Evolutionary conservation across 1,284 basidiomycete species (phyloP), one percentile per base, ranked within the genome.

Genomic region (Cutaneotrichosporon sp.): DNA sequence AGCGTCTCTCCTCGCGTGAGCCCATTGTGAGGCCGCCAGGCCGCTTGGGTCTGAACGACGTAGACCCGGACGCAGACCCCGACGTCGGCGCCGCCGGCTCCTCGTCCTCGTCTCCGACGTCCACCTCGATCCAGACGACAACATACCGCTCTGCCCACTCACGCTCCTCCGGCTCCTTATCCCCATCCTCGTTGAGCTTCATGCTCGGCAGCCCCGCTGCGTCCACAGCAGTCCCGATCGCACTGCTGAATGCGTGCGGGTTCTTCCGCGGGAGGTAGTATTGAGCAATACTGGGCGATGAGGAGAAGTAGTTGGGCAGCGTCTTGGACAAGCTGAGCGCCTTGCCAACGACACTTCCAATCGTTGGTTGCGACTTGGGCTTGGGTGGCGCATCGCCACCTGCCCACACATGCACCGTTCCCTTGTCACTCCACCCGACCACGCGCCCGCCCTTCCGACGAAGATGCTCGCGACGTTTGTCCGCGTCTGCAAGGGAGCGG

Each of bases 261-360:
- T 71, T 75, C 51, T 74, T 75, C 11, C 71, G 65, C 1, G 92
- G 93, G 61, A 97, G 87, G 43, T 88, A 83, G 73, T 90, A 97
- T 64, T 91, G 88, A 16, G 90, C 90, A 65, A 90, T 89, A 0
- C 91, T 94, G 84, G 91, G 91, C 67, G 90, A 85, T 9, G 90
- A 93, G 61, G 85, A 85, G 67, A 97, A 93, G 73, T 96, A 94
- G 64, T 88, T 90, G 14, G 91, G 92, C 19, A 94, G 79, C 1
- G 29, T 35, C 42, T 44, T 44, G 41, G 41, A 43, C 3, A 44
- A 19, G 6, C 85, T 86, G 16, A 93, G 72, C 63, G 84, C 90
- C 3, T 86, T 83, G 14, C 84, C 80, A 32, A 92, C 72, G 2
- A 85, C 80, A 5, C 87, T 86, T 54, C 90, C 79, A 4, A 86